Conservation (phyloP, 2,329 filamentous ascomycete species). For the Aotearoamyces nothofagi region DNA sequence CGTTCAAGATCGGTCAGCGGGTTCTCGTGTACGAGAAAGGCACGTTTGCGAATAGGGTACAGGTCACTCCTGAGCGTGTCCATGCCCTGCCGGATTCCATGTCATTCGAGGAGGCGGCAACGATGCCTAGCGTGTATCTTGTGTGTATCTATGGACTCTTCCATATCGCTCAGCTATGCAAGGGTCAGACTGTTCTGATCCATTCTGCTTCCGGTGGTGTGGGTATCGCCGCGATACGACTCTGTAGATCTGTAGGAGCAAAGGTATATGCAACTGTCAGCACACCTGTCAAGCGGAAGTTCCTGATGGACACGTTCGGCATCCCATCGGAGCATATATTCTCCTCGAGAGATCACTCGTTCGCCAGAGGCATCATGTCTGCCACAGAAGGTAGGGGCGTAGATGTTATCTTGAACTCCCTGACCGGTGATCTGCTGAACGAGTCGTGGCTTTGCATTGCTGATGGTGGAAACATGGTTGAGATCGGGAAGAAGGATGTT, state of each 20-base stretch:
- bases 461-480: conserved; percentile 21
- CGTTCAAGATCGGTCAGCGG: conserved; percentile 16
- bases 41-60: conserved; percentile 13
- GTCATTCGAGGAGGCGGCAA: conserved; percentile 7
- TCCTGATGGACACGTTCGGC: conserved; percentile 7
- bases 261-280: conserved; percentile 14
- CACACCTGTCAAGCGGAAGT: conserved; percentile 3
- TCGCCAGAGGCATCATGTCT: conserved; percentile 9
- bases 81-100: conserved; percentile 5
- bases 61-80: conserved; percentile 9
- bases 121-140: conserved; percentile 6
- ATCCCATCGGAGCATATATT: conserved; percentile 6
- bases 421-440: conserved; percentile 10
- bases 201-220: conserved; percentile 18
- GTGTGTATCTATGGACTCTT: conserved; percentile 8
- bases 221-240: conserved; percentile 18
- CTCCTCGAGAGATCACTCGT: conserved; percentile 5
- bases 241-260: conserved; percentile 15
- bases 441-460: conserved; percentile 20
- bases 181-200: conserved; percentile 16
- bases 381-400: conserved; percentile 12
- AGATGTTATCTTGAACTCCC: conserved; percentile 14
- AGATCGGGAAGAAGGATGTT: conserved; percentile 22
- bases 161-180: conserved; percentile 6
- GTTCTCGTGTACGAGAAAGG: conserved; percentile 14